Percentiles rank a stretch among this genome's conserved stretches.
phyloP scores from a whole-genome alignment of 2,329 filamentous ascomycete species.

The Colletotrichum sp. region DNA sequence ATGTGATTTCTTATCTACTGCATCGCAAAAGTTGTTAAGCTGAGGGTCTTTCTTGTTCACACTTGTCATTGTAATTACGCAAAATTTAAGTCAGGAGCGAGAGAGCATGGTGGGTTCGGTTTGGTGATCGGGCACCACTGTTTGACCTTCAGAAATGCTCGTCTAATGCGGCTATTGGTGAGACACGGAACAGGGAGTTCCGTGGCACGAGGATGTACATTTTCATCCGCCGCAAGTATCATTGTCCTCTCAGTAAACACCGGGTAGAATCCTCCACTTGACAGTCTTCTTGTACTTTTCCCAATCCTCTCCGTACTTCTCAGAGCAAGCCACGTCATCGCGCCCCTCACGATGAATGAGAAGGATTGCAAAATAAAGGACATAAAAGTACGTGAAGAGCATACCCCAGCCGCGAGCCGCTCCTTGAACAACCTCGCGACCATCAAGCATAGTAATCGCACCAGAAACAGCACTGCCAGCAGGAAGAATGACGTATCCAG shows the following conservation, averaged over 20 bases:
- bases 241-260: constrained; percentile 79
- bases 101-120: too few species aligned
- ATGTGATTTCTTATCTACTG: too few species aligned
- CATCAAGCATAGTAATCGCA: constrained; percentile 52
- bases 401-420: constrained; percentile 77
- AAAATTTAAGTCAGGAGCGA: too few species aligned
- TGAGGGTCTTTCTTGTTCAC: too few species aligned
- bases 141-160: too few species aligned
- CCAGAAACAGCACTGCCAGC: constrained; percentile 30
- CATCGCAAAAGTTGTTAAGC: too few species aligned
- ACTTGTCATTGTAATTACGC: too few species aligned
- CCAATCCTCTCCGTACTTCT: constrained; percentile 86
- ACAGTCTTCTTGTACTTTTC: constrained; percentile 77
- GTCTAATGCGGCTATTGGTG: too few species aligned
- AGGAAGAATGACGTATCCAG: constrained; percentile 64
- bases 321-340: constrained; percentile 80
- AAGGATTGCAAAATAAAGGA: constrained; percentile 80
- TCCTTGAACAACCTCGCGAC: constrained; percentile 65
- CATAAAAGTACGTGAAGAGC: constrained; percentile 83
- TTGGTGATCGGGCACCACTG: too few species aligned
- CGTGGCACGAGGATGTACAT: too few species aligned
- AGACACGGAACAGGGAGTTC: too few species aligned
- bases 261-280: constrained; percentile 75
- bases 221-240: too few species aligned
- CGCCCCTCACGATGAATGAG: constrained; percentile 80